Evolutionary conservation across 2,329 filamentous ascomycete genomes (phyloP).

Genomic region (Fusarium sp.): DNA sequence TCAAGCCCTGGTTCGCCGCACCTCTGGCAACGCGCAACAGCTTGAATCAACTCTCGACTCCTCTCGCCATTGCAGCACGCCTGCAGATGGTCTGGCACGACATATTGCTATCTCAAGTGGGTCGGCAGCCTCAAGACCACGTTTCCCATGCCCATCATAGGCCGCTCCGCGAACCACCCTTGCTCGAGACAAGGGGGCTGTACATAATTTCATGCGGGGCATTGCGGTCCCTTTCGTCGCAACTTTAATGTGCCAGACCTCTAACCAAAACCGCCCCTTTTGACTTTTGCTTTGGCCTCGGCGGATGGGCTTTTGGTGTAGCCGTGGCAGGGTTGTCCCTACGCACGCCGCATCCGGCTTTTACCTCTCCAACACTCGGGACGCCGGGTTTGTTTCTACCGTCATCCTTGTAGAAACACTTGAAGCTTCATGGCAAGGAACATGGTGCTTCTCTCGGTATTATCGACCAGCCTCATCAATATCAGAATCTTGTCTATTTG

Average conservation of each 20-base stretch:
- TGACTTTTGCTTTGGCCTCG: not conserved
- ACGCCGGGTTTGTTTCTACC: conserved; percentile 16
- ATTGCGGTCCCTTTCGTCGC: conserved; percentile 21
- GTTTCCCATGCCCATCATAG: conserved; percentile 3
- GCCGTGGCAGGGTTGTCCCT: conserved; percentile 15
- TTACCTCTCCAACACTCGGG: conserved; percentile 2
- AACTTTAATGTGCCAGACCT: conserved; percentile 16
- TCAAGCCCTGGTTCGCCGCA: conserved; percentile 14
- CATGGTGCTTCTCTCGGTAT: not conserved
- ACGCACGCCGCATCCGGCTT: conserved; percentile 10
- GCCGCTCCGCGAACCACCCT: not conserved
- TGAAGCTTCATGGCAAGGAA: conserved; percentile 1
- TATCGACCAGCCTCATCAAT: conserved; percentile 4
- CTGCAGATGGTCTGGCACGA: too few species aligned
- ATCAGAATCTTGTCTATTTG: conserved; percentile 7
- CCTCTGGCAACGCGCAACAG: not conserved
- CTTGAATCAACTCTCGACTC: not conserved
- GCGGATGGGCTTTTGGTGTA: conserved; percentile 17
- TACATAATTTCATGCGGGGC: conserved; percentile 38
- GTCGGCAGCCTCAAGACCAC: conserved; percentile 28
- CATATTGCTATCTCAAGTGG: too few species aligned
- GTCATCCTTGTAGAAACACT: conserved; percentile 7
- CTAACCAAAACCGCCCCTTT: not conserved
- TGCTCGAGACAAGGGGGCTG: conserved; percentile 13
- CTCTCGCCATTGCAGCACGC: too few species aligned